Evolutionary conservation across 768 basidiomycete genomes (phyloP).

Genomic region (Pleurotus salmoneostramineus): DNA sequence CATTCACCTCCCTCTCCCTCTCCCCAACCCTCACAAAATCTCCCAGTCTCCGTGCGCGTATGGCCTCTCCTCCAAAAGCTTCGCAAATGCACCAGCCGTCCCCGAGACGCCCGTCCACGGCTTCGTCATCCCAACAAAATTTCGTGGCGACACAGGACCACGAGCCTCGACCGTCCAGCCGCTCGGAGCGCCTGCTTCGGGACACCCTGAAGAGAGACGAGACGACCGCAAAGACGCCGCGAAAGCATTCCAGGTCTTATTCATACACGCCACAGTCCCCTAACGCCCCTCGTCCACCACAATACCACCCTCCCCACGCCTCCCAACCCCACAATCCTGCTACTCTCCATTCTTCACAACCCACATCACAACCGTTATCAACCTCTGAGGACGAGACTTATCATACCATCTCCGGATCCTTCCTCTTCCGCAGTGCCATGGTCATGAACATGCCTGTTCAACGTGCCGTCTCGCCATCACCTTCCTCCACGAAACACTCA

Average conservation of each 20-base stretch:
- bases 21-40: not conserved
- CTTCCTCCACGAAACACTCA: not conserved
- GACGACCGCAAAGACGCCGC: conserved; percentile 20
- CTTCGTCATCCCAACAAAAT: not conserved
- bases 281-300: conserved; percentile 15
- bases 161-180: not conserved
- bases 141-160: not conserved
- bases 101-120: not conserved
- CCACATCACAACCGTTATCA: not conserved
- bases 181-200: conserved; percentile 44
- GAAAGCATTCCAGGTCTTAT: not conserved
- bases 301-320: conserved; percentile 25
- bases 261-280: not conserved
- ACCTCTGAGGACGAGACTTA: not conserved
- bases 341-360: not conserved
- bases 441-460: not conserved
- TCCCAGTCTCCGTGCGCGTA: not conserved
- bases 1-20: not conserved
- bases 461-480: not conserved
- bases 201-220: conserved; percentile 51
- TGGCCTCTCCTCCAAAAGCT: not conserved
- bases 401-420: conserved; percentile 16
- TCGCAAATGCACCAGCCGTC: not conserved
- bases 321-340: conserved; percentile 15
- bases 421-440: conserved; percentile 27